phyloP scores from a whole-genome alignment of 768 basidiomycete genomes.

The Paxillus involutus region DNA sequence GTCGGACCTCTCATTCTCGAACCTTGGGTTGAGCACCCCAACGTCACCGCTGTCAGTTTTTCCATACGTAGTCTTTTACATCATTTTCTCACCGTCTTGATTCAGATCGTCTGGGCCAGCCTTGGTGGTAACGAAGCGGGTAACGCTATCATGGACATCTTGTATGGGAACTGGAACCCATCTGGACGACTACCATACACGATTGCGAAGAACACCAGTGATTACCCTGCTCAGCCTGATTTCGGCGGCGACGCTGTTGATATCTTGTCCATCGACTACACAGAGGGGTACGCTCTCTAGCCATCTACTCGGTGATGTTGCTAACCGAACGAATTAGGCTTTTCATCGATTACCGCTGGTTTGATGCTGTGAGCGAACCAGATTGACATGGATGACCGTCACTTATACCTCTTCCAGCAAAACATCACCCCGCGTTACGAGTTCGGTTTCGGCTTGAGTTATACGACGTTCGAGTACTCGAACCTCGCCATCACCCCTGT shows the following conservation, averaged over 20 bases:
- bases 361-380: conserved; percentile 55
- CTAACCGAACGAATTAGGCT: conserved; percentile 34
- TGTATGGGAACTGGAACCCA: conserved; percentile 79
- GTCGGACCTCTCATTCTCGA: conserved; percentile 73
- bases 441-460: conserved; percentile 89
- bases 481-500: conserved; percentile 51
- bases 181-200: conserved; percentile 71
- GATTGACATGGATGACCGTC: not conserved
- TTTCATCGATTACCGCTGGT: conserved; percentile 71
- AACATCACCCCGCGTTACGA: conserved; percentile 80
- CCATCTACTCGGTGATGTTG: not conserved
- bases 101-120: conserved; percentile 47
- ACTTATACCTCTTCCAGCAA: conserved; percentile 35
- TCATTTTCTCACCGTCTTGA: conserved; percentile 14
- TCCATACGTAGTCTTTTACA: conserved; percentile 17
- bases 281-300: conserved; percentile 39
- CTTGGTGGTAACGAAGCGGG: conserved; percentile 77
- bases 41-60: conserved; percentile 64
- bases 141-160: conserved; percentile 71
- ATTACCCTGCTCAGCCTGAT: conserved; percentile 48
- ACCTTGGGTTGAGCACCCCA: conserved; percentile 73
- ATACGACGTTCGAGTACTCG: conserved; percentile 77
- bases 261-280: conserved; percentile 57
- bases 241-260: conserved; percentile 23
- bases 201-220: conserved; percentile 57